phyloP scores from a whole-genome alignment of 2,329 filamentous ascomycete species.

The Alternaria brassicae region DNA sequence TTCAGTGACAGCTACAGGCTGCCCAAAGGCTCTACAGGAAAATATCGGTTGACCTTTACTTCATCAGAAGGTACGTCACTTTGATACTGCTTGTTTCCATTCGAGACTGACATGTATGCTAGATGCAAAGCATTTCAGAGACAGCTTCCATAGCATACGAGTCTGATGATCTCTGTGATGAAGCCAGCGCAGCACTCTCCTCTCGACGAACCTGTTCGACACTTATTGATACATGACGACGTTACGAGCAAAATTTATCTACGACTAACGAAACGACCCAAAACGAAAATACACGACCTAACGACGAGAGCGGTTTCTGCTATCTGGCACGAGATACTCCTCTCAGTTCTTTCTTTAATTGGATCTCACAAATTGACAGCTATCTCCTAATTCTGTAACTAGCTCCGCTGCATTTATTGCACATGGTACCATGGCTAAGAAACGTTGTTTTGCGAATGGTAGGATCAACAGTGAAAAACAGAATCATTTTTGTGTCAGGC shows the following conservation, averaged over 20 bases:
- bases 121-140: slow-evolving; percentile 43
- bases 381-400: not conserved
- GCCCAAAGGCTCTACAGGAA: slow-evolving; percentile 39
- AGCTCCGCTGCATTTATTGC: slow-evolving; percentile 2
- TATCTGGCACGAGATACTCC: slow-evolving; percentile 46
- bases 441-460: not conserved
- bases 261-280: slow-evolving; percentile 35
- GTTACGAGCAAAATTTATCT: slow-evolving; percentile 19
- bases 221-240: slow-evolving; percentile 11
- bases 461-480: slow-evolving; percentile 3
- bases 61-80: slow-evolving; percentile 38
- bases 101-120: not conserved
- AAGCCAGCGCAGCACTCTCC: not conserved
- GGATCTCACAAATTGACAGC: slow-evolving; percentile 17
- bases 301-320: slow-evolving; percentile 36
- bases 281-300: slow-evolving; percentile 24
- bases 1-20: slow-evolving; percentile 60
- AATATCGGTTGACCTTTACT: slow-evolving; percentile 46
- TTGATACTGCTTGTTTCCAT: too few relatives aligned
- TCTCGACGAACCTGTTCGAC: not conserved
- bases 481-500: slow-evolving; percentile 9
- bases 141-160: slow-evolving; percentile 42
- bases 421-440: slow-evolving; percentile 1
- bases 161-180: not conserved
- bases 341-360: slow-evolving; percentile 23